Evolutionary conservation across 768 basidiomycete genomes (phyloP).

Genomic region (Trametes cubensis): DNA sequence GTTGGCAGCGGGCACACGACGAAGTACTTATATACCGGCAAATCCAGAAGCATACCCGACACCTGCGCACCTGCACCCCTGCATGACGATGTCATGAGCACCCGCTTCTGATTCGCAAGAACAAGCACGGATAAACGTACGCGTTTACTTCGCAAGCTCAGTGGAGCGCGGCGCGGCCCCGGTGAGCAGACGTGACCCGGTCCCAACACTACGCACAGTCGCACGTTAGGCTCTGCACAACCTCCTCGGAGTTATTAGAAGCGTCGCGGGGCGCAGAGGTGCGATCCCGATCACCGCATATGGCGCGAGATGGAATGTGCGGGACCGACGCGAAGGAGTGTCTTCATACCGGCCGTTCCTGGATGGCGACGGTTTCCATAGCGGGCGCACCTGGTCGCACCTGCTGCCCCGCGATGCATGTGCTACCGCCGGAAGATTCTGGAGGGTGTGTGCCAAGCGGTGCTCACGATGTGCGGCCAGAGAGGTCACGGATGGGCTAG

Average conservation of each 20-base stretch:
- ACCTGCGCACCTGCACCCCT: conserved; percentile 1
- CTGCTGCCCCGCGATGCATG: conserved; percentile 10
- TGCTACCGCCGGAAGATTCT: conserved; percentile 7
- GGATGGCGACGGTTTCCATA: conserved; percentile 8
- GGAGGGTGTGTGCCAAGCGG: not conserved
- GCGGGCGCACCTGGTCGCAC: conserved; percentile 2
- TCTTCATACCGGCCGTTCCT: not conserved
- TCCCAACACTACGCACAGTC: too few species aligned
- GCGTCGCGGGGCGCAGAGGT: not conserved
- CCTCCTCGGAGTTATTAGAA: conserved; percentile 16
- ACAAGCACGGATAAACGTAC: conserved; percentile 13
- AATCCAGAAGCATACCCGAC: not conserved
- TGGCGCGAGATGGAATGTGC: not conserved
- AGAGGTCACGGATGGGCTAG: too few species aligned
- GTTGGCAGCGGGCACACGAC: too few species aligned
- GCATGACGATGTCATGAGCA: conserved; percentile 5
- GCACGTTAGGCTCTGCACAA: not conserved
- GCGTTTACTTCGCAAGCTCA: conserved; percentile 8
- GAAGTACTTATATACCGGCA: conserved; percentile 8
- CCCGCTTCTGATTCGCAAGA: not conserved
- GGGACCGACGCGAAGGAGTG: conserved; percentile 11
- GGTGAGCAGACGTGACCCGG: not conserved
- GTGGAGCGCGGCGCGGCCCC: not conserved
- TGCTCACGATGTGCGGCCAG: not conserved
- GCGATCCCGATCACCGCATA: conserved; percentile 17